phyloP scores from a whole-genome alignment of 2,329 filamentous ascomycete species.

The Myriosclerotinia curreyana region DNA sequence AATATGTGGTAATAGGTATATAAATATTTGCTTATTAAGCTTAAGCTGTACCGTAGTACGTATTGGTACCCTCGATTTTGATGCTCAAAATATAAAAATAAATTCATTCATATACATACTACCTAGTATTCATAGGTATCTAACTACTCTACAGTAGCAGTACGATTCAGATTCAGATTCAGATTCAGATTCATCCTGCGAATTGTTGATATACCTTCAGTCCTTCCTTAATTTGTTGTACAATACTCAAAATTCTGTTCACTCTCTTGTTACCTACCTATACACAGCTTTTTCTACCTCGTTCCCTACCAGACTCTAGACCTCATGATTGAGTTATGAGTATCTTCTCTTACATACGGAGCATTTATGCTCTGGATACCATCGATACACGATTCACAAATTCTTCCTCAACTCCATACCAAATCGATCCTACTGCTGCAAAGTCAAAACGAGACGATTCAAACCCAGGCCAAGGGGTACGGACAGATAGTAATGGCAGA shows the following conservation, averaged over 20 bases:
- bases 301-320: not conserved
- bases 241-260: conserved; percentile 3
- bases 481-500: conserved; percentile 43
- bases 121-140: too few species aligned
- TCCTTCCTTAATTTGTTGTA: conserved; percentile 10
- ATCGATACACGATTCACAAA: conserved; percentile 71
- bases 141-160: too few species aligned
- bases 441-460: conserved; percentile 34
- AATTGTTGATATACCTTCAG: conserved; percentile 10
- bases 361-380: conserved; percentile 64
- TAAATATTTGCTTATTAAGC: too few species aligned
- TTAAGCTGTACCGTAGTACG: too few species aligned
- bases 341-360: conserved; percentile 44
- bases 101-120: not conserved
- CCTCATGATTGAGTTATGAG: conserved; percentile 30
- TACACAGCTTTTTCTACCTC: not conserved
- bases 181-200: not conserved
- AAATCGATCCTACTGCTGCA: conserved; percentile 43
- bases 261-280: too few species aligned
- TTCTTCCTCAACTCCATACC: conserved; percentile 66
- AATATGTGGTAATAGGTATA: too few species aligned
- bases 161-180: too few species aligned
- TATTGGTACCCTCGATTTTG: too few species aligned
- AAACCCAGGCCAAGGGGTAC: conserved; percentile 34
- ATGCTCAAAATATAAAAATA: conserved; percentile 8